Conservation (phyloP, 139 green algal species). For the Micromonas pusilla region DNA sequence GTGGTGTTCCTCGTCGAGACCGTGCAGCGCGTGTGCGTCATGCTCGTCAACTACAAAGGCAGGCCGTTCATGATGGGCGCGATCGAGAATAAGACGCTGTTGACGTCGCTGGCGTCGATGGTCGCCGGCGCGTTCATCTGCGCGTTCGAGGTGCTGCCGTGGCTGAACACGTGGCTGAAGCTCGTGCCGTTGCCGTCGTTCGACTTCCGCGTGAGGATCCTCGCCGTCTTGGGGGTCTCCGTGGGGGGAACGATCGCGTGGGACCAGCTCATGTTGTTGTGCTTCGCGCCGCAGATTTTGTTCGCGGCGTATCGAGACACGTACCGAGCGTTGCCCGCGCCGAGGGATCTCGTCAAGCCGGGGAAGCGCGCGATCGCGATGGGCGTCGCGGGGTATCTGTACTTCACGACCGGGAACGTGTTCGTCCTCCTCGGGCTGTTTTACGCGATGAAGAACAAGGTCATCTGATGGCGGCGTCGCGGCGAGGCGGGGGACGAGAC, state of each 20-base stretch:
- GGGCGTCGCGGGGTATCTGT: neutral
- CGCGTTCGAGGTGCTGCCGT: slow-evolving; percentile 34
- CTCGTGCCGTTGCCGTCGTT: slow-evolving; percentile 28
- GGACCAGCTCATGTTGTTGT: slow-evolving; percentile 29
- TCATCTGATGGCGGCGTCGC: too few species aligned
- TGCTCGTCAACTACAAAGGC: slow-evolving; percentile 42
- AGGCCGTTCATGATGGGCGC: slow-evolving; percentile 35
- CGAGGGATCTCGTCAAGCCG: neutral
- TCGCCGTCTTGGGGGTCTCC: slow-evolving; percentile 25
- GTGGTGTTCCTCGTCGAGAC: slow-evolving; percentile 38
- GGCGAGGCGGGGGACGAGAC: too few species aligned
- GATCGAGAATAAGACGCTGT: slow-evolving; percentile 31
- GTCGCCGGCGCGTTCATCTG: slow-evolving; percentile 25
- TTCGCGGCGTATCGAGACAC: slow-evolving; percentile 19
- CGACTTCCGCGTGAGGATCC: slow-evolving; percentile 22
- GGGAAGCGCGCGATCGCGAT: neutral
- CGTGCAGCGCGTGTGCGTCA: slow-evolving; percentile 30
- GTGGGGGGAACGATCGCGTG: slow-evolving; percentile 29
- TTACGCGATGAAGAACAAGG: neutral
- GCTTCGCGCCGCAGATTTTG: slow-evolving; percentile 37
- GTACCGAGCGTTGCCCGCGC: slow-evolving; percentile 2
- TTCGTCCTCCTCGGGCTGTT: neutral
- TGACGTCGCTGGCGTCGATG: slow-evolving; percentile 22
- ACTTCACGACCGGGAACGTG: neutral
- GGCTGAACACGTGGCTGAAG: slow-evolving; percentile 34